phyloP scores from a whole-genome alignment of 495 filamentous ascomycete species.

The Aspergillus sparsus region DNA sequence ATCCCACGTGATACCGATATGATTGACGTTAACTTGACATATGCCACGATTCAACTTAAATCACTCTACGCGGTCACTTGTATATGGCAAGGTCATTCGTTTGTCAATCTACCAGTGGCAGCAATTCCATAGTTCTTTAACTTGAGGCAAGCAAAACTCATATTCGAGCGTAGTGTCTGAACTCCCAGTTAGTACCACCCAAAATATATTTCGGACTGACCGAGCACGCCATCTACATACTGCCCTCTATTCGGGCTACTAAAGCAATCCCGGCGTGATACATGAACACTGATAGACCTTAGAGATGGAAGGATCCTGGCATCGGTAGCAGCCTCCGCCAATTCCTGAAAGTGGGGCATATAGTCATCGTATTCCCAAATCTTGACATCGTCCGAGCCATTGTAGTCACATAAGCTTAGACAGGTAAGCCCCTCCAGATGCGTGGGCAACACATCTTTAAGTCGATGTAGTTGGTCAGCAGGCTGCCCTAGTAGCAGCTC shows the following conservation, averaged over 20 bases:
- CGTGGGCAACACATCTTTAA: conserved; percentile 7
- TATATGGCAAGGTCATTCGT: no score
- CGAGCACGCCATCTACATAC: conserved; percentile 2
- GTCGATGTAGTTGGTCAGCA: not conserved
- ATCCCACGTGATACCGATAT: no score
- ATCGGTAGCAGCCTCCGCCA: not conserved
- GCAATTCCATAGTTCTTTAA: no score
- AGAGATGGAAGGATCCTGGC: not conserved
- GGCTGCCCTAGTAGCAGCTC: conserved; percentile 8
- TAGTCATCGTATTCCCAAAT: conserved; percentile 10
- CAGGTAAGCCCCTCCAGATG: not conserved
- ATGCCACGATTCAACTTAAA: no score
- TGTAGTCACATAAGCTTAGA: not conserved
- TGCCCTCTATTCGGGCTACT: not conserved
- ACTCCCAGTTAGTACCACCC: conserved; percentile 1
- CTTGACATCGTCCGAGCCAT: not conserved
- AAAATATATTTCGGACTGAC: conserved; percentile 4
- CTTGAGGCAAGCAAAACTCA: no score
- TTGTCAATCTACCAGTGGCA: no score
- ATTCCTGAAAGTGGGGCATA: conserved; percentile 9
- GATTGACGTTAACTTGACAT: no score
- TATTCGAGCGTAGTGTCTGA: not conserved
- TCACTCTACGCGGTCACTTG: no score
- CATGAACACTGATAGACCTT: not conserved
- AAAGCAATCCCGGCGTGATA: conserved; percentile 1